These are phyloP conservation scores for Gracilaria domingensis DNA, from an alignment of 23 red algal genomes.

Conservation along the genomic window DNA sequence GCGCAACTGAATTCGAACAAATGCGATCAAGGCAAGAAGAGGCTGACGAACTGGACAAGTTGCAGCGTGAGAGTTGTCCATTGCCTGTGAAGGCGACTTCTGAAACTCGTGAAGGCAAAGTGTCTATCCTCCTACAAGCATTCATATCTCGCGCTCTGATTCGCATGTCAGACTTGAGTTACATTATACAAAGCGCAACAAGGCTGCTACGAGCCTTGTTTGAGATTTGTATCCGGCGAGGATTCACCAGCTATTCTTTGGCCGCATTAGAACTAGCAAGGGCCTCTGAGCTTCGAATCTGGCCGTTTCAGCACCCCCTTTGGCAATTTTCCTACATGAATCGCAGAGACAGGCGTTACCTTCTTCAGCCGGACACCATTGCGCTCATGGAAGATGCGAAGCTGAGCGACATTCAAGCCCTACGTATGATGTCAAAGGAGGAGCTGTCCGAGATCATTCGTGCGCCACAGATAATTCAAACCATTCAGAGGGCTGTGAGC, in stretches of 20 bases:
- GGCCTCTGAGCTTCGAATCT: conserved; percentile 79
- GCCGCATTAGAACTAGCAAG: conserved; percentile 81
- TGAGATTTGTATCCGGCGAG: conserved; percentile 80
- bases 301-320: conserved; percentile 94
- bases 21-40: conserved; percentile 84
- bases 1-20: conserved; percentile 87
- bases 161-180: conserved; percentile 85
- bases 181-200: conserved; percentile 83
- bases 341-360: conserved; percentile 25
- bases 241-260: conserved; percentile 70
- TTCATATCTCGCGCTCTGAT: conserved; percentile 82
- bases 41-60: conserved; percentile 80
- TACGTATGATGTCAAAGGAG: conserved; percentile 52
- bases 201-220: conserved; percentile 86
- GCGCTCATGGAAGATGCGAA: conserved; percentile 46
- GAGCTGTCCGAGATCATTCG: conserved; percentile 60
- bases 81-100: conserved; percentile 63
- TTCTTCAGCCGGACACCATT: conserved; percentile 54
- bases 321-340: conserved; percentile 74
- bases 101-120: conserved; percentile 85
- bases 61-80: conserved; percentile 72
- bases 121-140: conserved; percentile 89
- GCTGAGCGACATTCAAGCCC: conserved; percentile 10
- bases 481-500: conserved; percentile 45
- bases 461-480: conserved; percentile 61